Evolutionary conservation across 257 asterid species (phyloP).

Genomic region (Craterostigma plantagineum): DNA sequence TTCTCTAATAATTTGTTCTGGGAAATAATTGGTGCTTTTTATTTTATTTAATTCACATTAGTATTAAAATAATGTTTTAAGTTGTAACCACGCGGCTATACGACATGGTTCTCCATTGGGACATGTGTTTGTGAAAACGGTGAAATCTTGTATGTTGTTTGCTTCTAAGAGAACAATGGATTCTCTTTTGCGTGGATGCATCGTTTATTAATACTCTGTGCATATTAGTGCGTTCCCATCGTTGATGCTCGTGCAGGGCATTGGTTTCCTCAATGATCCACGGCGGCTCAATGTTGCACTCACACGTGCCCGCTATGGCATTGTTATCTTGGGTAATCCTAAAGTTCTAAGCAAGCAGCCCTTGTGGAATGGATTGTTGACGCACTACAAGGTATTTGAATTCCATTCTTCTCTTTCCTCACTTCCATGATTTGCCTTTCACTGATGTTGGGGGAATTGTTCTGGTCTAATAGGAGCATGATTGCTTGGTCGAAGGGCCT

Average conservation of each 20-base stretch:
- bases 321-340: constrained; percentile 91
- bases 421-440: constrained; percentile 1
- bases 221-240: too few relatives aligned
- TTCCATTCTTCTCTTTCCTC: constrained; percentile 7
- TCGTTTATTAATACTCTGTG: too few relatives aligned
- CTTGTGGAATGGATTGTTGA: constrained; percentile 82
- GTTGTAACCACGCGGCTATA: too few relatives aligned
- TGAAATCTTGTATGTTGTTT: too few relatives aligned
- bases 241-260: constrained; percentile 38
- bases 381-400: constrained; percentile 74
- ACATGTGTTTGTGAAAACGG: too few relatives aligned
- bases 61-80: too few relatives aligned
- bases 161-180: too few relatives aligned
- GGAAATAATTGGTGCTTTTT: background rate
- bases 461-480: constrained; percentile 69
- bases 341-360: constrained; percentile 95
- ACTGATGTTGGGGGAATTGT: constrained; percentile 1
- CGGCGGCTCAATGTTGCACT: constrained; percentile 97
- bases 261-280: constrained; percentile 97
- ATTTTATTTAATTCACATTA: too few relatives aligned
- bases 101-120: too few relatives aligned
- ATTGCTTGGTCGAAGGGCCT: constrained; percentile 99
- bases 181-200: too few relatives aligned
- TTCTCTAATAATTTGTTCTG: background rate
- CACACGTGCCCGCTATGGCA: constrained; percentile 98